Evolutionary conservation across 345 rosid species (phyloP).

Genomic region (Lenwebbia sp.): DNA sequence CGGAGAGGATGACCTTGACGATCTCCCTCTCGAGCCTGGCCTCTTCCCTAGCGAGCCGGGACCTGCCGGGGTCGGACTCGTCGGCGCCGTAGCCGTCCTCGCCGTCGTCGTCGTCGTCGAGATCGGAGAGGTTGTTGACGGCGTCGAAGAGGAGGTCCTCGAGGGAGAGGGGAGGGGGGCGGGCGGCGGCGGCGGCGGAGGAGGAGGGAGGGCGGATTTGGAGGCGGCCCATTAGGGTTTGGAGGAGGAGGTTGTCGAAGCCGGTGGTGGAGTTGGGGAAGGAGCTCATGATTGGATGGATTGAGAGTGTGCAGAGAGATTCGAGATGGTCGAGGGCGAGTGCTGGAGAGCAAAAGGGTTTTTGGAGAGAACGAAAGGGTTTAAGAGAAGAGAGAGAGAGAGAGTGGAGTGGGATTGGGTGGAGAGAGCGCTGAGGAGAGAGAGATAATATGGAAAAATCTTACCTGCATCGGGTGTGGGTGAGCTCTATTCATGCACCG

Average conservation of each 20-base stretch:
- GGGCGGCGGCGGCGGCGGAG: slow-evolving; percentile 8
- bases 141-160: slow-evolving; percentile 73
- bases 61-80: slow-evolving; percentile 7
- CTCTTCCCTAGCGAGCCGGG: slow-evolving; percentile 68
- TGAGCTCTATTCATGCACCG: neutral
- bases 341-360: neutral
- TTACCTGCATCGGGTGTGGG: neutral
- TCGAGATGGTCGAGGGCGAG: neutral
- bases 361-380: neutral
- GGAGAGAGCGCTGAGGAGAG: neutral
- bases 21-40: slow-evolving; percentile 79
- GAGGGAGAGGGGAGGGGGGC: slow-evolving; percentile 51
- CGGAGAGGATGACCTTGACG: slow-evolving; percentile 57
- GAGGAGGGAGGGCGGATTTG: slow-evolving; percentile 49
- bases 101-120: slow-evolving; percentile 17
- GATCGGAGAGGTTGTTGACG: slow-evolving; percentile 22
- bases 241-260: slow-evolving; percentile 69
- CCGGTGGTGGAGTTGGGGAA: slow-evolving; percentile 43
- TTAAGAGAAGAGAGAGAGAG: neutral
- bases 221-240: slow-evolving; percentile 77
- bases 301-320: neutral
- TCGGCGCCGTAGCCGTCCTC: slow-evolving; percentile 21
- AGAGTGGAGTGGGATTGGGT: neutral
- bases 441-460: neutral
- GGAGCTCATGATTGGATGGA: neutral